Evolutionary conservation across 345 rosid genomes (phyloP).

Genomic region (Limnanthes douglasii): DNA sequence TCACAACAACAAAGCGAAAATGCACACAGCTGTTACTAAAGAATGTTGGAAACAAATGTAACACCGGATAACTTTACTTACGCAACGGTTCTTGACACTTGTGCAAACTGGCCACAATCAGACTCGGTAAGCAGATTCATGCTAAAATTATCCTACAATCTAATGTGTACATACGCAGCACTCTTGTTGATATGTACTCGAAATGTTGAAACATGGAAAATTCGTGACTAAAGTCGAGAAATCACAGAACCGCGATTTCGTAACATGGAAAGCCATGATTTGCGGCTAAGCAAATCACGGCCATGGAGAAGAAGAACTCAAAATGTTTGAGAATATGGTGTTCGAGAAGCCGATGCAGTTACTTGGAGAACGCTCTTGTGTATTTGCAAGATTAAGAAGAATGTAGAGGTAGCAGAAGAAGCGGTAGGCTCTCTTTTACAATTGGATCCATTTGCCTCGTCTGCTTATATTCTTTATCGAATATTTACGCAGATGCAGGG

Average conservation of each 20-base stretch:
- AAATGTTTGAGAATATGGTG: constrained; percentile 47
- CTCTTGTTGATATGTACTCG: constrained; percentile 92
- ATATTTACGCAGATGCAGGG: constrained; percentile 68
- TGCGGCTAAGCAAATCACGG: constrained; percentile 88
- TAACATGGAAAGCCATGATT: constrained; percentile 92
- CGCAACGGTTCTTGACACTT: constrained; percentile 71
- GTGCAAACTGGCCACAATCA: constrained; percentile 70
- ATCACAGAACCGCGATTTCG: constrained; percentile 49
- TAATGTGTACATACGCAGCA: constrained; percentile 70
- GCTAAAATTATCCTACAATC: constrained; percentile 57
- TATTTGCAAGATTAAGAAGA: constrained; percentile 52
- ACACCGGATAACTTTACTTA: constrained; percentile 77
- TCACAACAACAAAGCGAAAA: constrained; percentile 56
- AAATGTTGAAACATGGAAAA: constrained; percentile 81
- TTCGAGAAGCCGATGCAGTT: constrained; percentile 46
- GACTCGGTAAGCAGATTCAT: constrained; percentile 85
- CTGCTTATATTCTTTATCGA: constrained; percentile 72
- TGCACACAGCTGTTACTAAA: constrained; percentile 50
- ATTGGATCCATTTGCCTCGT: constrained; percentile 63
- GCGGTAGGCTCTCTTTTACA: constrained; percentile 40
- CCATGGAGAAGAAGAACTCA: constrained; percentile 56
- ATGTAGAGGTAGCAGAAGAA: constrained; percentile 64
- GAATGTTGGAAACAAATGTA: constrained; percentile 49
- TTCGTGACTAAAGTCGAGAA: constrained; percentile 48
- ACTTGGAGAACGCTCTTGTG: constrained; percentile 82